Evolutionary conservation across 495 filamentous ascomycete genomes (phyloP), one percentile per base, ranked within the genome.

Genomic region (Lepidopterella palustris): DNA sequence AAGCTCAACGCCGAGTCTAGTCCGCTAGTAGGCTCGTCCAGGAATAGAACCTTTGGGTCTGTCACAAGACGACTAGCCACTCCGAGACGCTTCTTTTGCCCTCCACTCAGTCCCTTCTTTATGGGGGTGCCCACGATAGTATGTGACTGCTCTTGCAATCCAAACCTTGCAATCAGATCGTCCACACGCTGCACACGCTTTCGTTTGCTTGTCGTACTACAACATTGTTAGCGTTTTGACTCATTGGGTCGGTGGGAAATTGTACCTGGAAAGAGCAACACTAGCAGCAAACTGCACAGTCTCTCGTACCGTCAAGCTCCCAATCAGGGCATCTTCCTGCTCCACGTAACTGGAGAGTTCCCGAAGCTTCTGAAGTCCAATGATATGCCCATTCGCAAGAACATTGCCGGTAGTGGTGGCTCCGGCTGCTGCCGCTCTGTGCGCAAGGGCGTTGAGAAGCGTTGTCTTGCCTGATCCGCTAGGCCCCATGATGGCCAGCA

Each of bases 1-100:
- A 71, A 86, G 53, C 81, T 84, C n/a, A n/a, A 13, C 13, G 52
- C 23, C 18, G 52, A 55, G 27, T 55, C 52, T 13, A 55, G 21
- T 51, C n/a, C n/a, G n/a, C n/a, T n/a, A n/a, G n/a, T n/a, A n/a
- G n/a, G n/a, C n/a, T n/a, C n/a, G n/a, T n/a, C 47, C 11, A 55
- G 52, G 52, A 55, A 55, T 8, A 55, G 20, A 13, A 55, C 40
- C 21, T 23, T 32, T 9, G 52, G 52, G 13, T 42, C 52, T 42
- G 52, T 55, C 8, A 55, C 28, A 9, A 55, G 28, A 13, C 23
- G 52, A 42, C 52, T 55, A 13, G 52, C 52, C 39, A 55, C 52
- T 8, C 52, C 28, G 24, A 55, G 20, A 9, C 52, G 20, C 27
- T 42, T 55, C 52, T 55, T 55, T 42, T 55, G 52, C 10, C 52